Evolutionary conservation across 495 filamentous ascomycete species (phyloP).

Genomic region (Penicillium taxi): DNA sequence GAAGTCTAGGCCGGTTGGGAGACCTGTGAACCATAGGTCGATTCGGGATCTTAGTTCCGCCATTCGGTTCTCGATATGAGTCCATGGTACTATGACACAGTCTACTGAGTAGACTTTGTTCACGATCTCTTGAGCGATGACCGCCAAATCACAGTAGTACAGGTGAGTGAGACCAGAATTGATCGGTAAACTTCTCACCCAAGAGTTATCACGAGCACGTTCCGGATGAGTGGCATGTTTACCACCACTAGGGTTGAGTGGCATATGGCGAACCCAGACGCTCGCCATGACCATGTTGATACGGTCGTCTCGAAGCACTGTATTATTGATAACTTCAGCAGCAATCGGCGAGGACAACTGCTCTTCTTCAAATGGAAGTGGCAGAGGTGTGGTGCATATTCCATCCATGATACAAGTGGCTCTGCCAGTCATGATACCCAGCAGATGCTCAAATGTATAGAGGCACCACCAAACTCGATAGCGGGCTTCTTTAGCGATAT

Average conservation of each 20-base stretch:
- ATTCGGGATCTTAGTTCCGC: slow-evolving; percentile 42
- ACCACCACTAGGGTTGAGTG: slow-evolving; percentile 27
- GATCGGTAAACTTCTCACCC: slow-evolving; percentile 27
- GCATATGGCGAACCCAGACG: slow-evolving; percentile 30
- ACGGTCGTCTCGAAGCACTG: slow-evolving; percentile 27
- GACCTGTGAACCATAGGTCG: slow-evolving; percentile 45
- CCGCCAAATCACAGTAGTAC: slow-evolving; percentile 41
- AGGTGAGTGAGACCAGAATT: slow-evolving; percentile 42
- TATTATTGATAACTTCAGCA: slow-evolving; percentile 25
- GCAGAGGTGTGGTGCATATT: slow-evolving; percentile 54
- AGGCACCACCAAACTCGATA: slow-evolving; percentile 61
- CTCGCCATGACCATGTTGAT: slow-evolving; percentile 33
- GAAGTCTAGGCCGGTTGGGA: slow-evolving; percentile 48
- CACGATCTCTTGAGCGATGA: slow-evolving; percentile 48
- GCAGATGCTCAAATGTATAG: slow-evolving; percentile 51
- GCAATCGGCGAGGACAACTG: slow-evolving; percentile 27
- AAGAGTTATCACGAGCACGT: slow-evolving; percentile 17
- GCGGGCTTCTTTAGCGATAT: slow-evolving; percentile 53
- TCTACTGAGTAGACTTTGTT: slow-evolving; percentile 52
- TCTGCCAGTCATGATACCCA: slow-evolving; percentile 60
- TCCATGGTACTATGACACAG: slow-evolving; percentile 48
- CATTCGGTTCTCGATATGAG: slow-evolving; percentile 52
- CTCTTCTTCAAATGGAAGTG: slow-evolving; percentile 51
- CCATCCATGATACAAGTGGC: slow-evolving; percentile 50
- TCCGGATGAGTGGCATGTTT: slow-evolving; percentile 19